Conservation (phyloP, 2,329 filamentous ascomycete genomes). For the Stemphylium lycopersici region DNA sequence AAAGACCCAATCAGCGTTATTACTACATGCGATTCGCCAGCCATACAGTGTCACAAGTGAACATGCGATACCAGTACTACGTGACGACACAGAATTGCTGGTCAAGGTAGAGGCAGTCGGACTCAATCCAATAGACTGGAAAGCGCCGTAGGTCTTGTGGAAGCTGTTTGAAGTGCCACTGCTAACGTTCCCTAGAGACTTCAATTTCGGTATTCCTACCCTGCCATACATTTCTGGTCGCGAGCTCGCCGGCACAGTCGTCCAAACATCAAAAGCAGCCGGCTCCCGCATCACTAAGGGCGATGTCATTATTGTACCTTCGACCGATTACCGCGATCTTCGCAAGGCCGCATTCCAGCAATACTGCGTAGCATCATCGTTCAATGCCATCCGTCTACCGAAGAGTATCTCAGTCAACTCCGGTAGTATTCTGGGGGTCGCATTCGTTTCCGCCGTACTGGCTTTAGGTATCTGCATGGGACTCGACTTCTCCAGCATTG, state of each 20-base stretch:
- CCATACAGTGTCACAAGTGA: constrained; percentile 56
- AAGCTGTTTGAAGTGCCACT: background rate
- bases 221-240: constrained; percentile 73
- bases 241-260: constrained; percentile 71
- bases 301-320: constrained; percentile 63
- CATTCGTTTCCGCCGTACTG: constrained; percentile 72
- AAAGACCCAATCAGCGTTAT: constrained; percentile 54
- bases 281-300: constrained; percentile 57
- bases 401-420: constrained; percentile 58
- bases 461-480: constrained; percentile 73
- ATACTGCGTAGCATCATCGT: constrained; percentile 69
- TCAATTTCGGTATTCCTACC: constrained; percentile 70
- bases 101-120: constrained; percentile 70
- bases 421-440: constrained; percentile 70
- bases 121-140: constrained; percentile 79
- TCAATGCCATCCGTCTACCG: constrained; percentile 69
- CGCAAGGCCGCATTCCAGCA: constrained; percentile 75
- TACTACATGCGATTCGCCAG: constrained; percentile 59
- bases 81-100: constrained; percentile 61
- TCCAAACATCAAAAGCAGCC: constrained; percentile 51
- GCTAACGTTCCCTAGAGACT: constrained; percentile 59
- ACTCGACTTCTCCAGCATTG: constrained; percentile 63
- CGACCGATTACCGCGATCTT: constrained; percentile 75
- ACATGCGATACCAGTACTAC: constrained; percentile 56
- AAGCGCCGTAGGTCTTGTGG: constrained; percentile 64